Evolutionary conservation across 1,139 yeast species (phyloP), one percentile per base, ranked within the genome.

Genomic region (Candida buenavistaensis): DNA sequence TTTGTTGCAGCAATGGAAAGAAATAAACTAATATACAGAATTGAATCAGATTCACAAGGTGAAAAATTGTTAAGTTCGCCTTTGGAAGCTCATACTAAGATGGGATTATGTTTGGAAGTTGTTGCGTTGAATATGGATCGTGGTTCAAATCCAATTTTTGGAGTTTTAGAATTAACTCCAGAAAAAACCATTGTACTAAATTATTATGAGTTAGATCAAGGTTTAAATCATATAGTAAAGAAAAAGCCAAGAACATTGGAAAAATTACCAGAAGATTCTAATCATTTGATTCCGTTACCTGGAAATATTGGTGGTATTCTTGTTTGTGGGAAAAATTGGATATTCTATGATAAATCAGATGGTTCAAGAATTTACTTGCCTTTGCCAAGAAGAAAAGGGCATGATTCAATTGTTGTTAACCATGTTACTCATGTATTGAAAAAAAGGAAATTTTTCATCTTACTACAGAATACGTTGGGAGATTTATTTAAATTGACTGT

Each of bases 181-280:
- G 28, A 32, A 1, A 34, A 54, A 6, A 49, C 50, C 1, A 39
- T 55, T 3, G 41, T 42, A 12, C 59, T 90, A 39, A 73, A 77
- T 6, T 83, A 75, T 54, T 90, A 90, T 58, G 94, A 87, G 51
- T 62, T 90, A 20, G 97, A 92, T 55, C 72, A 86, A 34, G 96
- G 97, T 0, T 64, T 90, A 36, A 89, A 90, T 51, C 85, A 83
- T 52, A 75, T 89, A 2, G 68, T 83, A 2, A 74, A 72, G 38
- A 48, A 48, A 14, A 71, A 67, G 39, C 66, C 75, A 38, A 55
- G 75, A n/a, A 35, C 15, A 11, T 17, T 6, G 3, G 71, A 61
- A 22, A 54, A 47, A 7, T 59, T 77, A 3, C 67, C 69, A 0
- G 43, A 49, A 0, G 51, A 64, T 14, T 54, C 71, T 1, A 51